A percentile compares a stretch with the other conserved stretches of the same genome.
phyloP scores from a whole-genome alignment of 2,329 filamentous ascomycete species.

The Diaporthe humulicola region DNA sequence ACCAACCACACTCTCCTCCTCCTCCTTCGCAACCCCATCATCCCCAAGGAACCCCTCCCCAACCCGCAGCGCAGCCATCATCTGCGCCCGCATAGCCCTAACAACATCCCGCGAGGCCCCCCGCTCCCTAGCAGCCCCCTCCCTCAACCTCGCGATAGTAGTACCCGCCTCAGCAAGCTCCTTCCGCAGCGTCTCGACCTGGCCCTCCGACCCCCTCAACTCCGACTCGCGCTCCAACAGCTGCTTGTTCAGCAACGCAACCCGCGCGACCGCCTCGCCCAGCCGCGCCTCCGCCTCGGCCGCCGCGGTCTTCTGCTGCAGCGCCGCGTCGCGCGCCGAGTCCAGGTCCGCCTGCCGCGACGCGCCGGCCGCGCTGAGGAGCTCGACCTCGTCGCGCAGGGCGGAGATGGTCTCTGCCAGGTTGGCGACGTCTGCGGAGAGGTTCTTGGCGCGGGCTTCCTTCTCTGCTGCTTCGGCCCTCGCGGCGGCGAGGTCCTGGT shows the following conservation, averaged over 20 bases:
- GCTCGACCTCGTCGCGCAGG: not conserved
- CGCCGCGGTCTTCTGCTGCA: not conserved
- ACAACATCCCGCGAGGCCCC: conserved; percentile 25
- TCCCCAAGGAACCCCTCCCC: conserved; percentile 37
- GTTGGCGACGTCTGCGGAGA: not conserved
- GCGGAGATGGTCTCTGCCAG: not conserved
- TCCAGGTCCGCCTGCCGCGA: not conserved
- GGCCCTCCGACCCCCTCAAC: not conserved
- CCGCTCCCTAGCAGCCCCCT: not conserved
- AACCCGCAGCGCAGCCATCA: conserved; percentile 31
- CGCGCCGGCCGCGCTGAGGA: not conserved
- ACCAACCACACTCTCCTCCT: not conserved
- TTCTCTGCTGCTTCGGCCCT: not conserved
- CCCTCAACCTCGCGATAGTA: not conserved
- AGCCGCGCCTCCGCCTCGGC: conserved; percentile 4
- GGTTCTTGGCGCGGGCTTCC: not conserved
- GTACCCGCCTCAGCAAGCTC: conserved; percentile 11
- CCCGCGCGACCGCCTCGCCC: not conserved
- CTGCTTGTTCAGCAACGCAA: not conserved
- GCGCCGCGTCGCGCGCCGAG: conserved; percentile 4
- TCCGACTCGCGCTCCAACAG: not conserved
- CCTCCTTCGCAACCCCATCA: not conserved
- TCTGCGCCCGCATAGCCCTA: conserved; percentile 25
- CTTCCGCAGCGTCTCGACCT: not conserved
- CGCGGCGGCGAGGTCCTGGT: not conserved